Conservation (phyloP, 495 filamentous ascomycete genomes). For the Aspergillus hancockii region DNA sequence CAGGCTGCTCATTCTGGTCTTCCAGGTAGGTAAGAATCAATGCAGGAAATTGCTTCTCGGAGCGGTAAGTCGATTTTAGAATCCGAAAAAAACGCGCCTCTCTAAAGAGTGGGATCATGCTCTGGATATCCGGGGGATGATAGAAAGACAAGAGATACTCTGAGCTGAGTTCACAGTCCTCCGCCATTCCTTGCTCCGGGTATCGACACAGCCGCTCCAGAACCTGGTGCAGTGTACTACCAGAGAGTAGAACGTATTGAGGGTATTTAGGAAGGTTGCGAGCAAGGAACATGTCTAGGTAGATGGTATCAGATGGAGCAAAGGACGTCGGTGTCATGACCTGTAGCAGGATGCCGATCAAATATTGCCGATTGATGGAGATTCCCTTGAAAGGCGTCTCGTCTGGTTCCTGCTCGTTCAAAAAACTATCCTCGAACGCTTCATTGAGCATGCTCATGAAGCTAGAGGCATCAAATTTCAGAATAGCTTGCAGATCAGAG, state of each 20-base stretch:
- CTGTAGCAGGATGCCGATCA: constrained; percentile 85
- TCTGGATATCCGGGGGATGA: constrained; percentile 77
- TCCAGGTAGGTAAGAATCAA: constrained; percentile 83
- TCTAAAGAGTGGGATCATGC: constrained; percentile 73
- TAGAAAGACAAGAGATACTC: constrained; percentile 95
- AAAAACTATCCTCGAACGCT: constrained; percentile 91
- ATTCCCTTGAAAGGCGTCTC: constrained; percentile 46
- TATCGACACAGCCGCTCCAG: constrained; percentile 82
- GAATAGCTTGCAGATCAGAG: constrained; percentile 77
- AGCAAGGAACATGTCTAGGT: constrained; percentile 96
- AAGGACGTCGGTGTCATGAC: constrained; percentile 78
- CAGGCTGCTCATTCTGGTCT: constrained; percentile 71
- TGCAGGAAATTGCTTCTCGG: constrained; percentile 77
- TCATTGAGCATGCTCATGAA: constrained; percentile 96
- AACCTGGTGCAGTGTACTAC: constrained; percentile 78
- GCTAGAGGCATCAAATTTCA: constrained; percentile 86
- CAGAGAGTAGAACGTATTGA: constrained; percentile 89
- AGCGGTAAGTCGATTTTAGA: constrained; percentile 81
- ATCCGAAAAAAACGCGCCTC: constrained; percentile 90
- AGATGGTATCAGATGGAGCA: constrained; percentile 79
- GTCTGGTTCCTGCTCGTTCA: constrained; percentile 64
- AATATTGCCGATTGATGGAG: constrained; percentile 84
- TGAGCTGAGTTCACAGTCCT: constrained; percentile 92
- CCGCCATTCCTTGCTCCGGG: constrained; percentile 76
- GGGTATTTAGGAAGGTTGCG: constrained; percentile 95